Evolutionary conservation across 306 rosid genomes (phyloP), one percentile per base, ranked within the genome.

Genomic region (Sesbania bispinosa): DNA sequence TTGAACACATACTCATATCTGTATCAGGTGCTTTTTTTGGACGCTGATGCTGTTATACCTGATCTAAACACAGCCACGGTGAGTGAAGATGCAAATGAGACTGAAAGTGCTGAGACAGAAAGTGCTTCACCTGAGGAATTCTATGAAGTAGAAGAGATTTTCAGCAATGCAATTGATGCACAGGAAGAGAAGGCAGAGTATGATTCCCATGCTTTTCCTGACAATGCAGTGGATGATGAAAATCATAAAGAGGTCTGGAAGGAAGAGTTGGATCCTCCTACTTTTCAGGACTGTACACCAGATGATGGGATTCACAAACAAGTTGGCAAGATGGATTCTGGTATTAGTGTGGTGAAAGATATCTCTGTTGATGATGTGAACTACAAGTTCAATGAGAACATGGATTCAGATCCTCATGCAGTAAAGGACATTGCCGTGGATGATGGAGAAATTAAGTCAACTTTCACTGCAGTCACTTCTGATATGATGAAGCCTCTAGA

Each of bases 131-230:
- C 99, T 13, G 99, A 95, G 72, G 96, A 95, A 69, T 95, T 95
- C 82, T 95, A 83, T 74, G 97, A 95, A 88, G 97, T 91, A 57
- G 99, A 95, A 80, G 99, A 95, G 81, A 85, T 89, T 71, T 95
- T 95, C 84, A 91, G 96, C 82, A 91, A 70, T 86, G 88, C 41
- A 57, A 78, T 85, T 48, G 99, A 95, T 71, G 83, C 66, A 41
- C 96, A 73, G 33, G 97, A 89, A 86, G 81, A 75, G 38, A 94
- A 81, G 71, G 77, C 69, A 20, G 95, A 83, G 27, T 74, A 30
- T 29, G 83, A 86, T 70, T 58, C 90, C 76, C 74, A 67, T 26
- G 55, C 69, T 74, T 72, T 73, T 82, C 88, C 65, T 30, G 72
- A 76, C 16, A 84, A 74, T 72, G 33, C 23, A 48, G 73, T 48